Conservation (phyloP, 345 rosid species). For the Psidium friedrichsthalianum region DNA sequence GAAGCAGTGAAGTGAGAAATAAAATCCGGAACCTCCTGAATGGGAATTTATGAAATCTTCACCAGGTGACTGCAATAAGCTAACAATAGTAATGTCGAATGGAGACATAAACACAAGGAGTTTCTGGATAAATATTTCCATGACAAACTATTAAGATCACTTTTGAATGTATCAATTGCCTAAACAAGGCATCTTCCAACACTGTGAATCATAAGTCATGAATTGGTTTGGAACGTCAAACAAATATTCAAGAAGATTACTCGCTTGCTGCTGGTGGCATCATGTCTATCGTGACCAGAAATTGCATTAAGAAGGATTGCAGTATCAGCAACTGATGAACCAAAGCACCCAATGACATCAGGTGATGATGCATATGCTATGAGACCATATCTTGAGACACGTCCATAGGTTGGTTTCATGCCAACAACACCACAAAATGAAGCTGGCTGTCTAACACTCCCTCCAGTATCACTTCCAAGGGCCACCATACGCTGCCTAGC, state of each 20-base stretch:
- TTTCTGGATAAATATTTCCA: background rate
- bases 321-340: conserved; percentile 76
- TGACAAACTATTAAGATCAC: background rate
- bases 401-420: conserved; percentile 87
- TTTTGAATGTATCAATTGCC: background rate
- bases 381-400: conserved; percentile 90
- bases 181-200: background rate
- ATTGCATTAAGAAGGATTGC: conserved; percentile 79
- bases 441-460: conserved; percentile 96
- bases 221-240: background rate
- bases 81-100: background rate
- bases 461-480: conserved; percentile 98
- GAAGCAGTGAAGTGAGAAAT: conserved; percentile 34
- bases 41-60: background rate
- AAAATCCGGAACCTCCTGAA: conserved; percentile 72
- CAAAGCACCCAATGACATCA: conserved; percentile 87
- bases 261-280: conserved; percentile 74
- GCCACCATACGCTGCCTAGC: conserved; percentile 83
- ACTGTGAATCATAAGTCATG: background rate
- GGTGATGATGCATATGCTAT: conserved; percentile 93
- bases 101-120: background rate
- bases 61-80: background rate
- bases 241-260: conserved; percentile 29
- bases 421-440: conserved; percentile 97
- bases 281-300: conserved; percentile 68